These are phyloP conservation scores for Forsythia viridissima DNA, from an alignment of 257 asterid genomes.

Conservation along the genomic window DNA sequence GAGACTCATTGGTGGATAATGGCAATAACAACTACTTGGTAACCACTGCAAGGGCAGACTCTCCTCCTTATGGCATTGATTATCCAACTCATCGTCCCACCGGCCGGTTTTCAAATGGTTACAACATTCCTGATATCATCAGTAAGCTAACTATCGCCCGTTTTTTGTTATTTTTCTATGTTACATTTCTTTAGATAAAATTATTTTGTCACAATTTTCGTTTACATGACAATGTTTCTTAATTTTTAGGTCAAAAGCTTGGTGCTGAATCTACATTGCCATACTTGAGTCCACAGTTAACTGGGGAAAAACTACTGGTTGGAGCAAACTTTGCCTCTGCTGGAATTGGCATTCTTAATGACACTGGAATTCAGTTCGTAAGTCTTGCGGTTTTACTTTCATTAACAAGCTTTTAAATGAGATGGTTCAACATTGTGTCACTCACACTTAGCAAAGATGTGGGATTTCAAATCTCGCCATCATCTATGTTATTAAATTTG, in stretches of 20 bases:
- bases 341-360: conserved; percentile 52
- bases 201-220: conserved; percentile 2
- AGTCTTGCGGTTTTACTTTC: background rate
- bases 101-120: conserved; percentile 55
- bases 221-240: background rate
- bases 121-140: conserved; percentile 50
- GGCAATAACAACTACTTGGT: conserved; percentile 51
- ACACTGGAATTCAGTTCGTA: conserved; percentile 57
- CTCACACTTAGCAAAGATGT: background rate
- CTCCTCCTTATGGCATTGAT: conserved; percentile 56
- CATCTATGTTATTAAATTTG: background rate
- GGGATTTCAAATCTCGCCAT: background rate
- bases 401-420: background rate
- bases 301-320: conserved; percentile 42
- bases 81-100: conserved; percentile 55
- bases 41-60: conserved; percentile 51
- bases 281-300: conserved; percentile 37
- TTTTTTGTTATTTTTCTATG: background rate
- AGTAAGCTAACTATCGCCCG: conserved; percentile 18
- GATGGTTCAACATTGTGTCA: background rate
- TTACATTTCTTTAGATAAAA: conserved; percentile 3
- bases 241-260: conserved; percentile 36
- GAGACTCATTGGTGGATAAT: conserved; percentile 51
- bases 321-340: conserved; percentile 63
- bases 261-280: conserved; percentile 48